These are phyloP conservation scores for Thuja plicata DNA, from an alignment of 83 land plant genomes.

Conservation along the genomic window DNA sequence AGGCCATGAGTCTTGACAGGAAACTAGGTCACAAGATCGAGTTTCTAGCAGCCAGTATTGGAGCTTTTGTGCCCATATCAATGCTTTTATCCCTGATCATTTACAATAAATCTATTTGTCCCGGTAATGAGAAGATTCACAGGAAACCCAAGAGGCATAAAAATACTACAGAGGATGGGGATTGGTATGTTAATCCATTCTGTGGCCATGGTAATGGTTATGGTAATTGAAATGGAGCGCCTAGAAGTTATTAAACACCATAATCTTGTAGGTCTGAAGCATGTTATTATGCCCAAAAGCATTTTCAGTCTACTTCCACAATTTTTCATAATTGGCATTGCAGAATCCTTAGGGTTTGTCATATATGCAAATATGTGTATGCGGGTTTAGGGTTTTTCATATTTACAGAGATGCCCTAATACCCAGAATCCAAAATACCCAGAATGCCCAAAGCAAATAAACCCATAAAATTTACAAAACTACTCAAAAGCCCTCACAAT, in stretches of 20 bases:
- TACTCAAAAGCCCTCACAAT: too few relatives aligned
- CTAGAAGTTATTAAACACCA: slow-evolving; percentile 21
- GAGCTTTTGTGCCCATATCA: slow-evolving; percentile 32
- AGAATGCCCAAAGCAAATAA: too few relatives aligned
- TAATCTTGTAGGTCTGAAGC: background rate
- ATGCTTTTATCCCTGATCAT: slow-evolving; percentile 43
- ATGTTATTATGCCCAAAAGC: slow-evolving; percentile 33
- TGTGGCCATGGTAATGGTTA: slow-evolving; percentile 42
- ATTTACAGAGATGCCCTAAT: too few relatives aligned
- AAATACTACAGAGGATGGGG: slow-evolving; percentile 74
- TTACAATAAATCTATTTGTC: slow-evolving; percentile 55
- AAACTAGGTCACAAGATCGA: slow-evolving; percentile 38
- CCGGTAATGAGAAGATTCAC: slow-evolving; percentile 40
- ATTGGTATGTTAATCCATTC: slow-evolving; percentile 52
- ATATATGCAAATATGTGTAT: too few relatives aligned
- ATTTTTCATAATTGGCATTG: slow-evolving; percentile 46
- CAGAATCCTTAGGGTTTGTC: slow-evolving; percentile 65
- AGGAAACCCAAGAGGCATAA: slow-evolving; percentile 59
- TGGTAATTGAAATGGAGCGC: slow-evolving; percentile 37
- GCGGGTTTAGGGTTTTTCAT: too few relatives aligned
- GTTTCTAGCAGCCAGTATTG: slow-evolving; percentile 55
- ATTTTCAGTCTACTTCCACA: slow-evolving; percentile 54
- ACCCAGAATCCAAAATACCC: too few relatives aligned
- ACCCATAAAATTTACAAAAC: too few relatives aligned
- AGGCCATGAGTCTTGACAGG: slow-evolving; percentile 61